Conservation (phyloP, 495 filamentous ascomycete genomes). For the Tuber borchii region DNA sequence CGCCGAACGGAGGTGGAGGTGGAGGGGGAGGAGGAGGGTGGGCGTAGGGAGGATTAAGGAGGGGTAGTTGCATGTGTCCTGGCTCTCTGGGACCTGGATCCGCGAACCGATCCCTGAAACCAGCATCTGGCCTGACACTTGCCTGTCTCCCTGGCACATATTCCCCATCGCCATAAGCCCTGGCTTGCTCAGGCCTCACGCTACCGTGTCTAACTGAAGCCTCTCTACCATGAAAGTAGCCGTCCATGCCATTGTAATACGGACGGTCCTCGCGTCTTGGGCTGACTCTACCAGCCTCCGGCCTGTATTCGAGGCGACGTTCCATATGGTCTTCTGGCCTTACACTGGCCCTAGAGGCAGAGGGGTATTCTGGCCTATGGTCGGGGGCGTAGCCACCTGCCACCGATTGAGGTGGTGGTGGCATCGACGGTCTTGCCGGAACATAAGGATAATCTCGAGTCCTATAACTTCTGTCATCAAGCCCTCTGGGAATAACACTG, state of each 20-base stretch:
- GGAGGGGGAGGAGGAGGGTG: not conserved
- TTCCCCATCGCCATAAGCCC: slow-evolving; percentile 29
- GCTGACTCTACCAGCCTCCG: slow-evolving; percentile 33
- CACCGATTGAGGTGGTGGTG: slow-evolving; percentile 22
- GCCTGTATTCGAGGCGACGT: slow-evolving; percentile 34
- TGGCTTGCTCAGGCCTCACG: slow-evolving; percentile 40
- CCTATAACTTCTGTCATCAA: slow-evolving; percentile 31
- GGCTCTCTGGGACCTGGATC: slow-evolving; percentile 28
- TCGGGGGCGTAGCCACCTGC: slow-evolving; percentile 4
- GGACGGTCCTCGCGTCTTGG: slow-evolving; percentile 17
- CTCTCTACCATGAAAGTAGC: slow-evolving; percentile 4
- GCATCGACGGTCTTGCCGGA: slow-evolving; percentile 20
- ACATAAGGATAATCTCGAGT: slow-evolving; percentile 36
- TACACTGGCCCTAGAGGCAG: slow-evolving; percentile 33
- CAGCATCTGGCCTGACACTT: slow-evolving; percentile 21
- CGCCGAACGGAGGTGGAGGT: not conserved
- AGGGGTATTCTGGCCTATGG: slow-evolving; percentile 33
- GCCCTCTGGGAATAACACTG: slow-evolving; percentile 25
- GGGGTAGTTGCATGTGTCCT: slow-evolving; percentile 28
- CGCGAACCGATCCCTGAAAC: slow-evolving; percentile 30
- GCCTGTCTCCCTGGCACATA: slow-evolving; percentile 14
- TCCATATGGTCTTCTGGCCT: slow-evolving; percentile 45
- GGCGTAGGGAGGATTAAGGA: slow-evolving; percentile 10
- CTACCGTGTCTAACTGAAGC: slow-evolving; percentile 42
- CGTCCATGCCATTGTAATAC: not conserved